phyloP scores from a whole-genome alignment of 2,329 filamentous ascomycete genomes.

The Cryphonectria nitschkei region DNA sequence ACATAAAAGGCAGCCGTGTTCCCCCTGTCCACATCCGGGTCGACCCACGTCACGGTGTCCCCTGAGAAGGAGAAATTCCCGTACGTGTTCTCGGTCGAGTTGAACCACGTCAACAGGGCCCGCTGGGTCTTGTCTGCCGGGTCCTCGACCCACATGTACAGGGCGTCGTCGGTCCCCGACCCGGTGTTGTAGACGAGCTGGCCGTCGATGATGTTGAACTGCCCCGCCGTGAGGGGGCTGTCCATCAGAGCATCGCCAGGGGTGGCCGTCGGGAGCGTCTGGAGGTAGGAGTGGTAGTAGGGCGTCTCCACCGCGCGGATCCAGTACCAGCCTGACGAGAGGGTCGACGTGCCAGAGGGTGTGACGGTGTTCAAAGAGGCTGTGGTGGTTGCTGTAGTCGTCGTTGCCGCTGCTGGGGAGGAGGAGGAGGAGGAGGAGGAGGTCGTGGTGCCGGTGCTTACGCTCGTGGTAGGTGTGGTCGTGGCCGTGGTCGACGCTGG shows the following conservation, averaged over 20 bases:
- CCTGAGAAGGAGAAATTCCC: conserved; percentile 58
- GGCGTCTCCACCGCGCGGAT: conserved; percentile 57
- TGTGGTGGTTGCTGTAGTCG: conserved; percentile 22
- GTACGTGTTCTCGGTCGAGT: conserved; percentile 51
- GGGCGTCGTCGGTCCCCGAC: conserved; percentile 34
- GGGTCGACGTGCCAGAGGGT: conserved; percentile 37
- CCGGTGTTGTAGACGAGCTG: conserved; percentile 54
- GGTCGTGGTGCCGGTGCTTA: conserved; percentile 2
- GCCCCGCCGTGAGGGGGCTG: conserved; percentile 53
- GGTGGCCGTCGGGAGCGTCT: conserved; percentile 43
- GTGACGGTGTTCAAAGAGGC: conserved; percentile 14
- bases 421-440: conserved; percentile 6
- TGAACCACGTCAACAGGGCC: conserved; percentile 53
- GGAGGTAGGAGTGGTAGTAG: conserved; percentile 56
- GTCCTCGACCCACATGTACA: conserved; percentile 50
- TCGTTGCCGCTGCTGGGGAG: conserved; percentile 16
- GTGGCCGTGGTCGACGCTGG: neutral
- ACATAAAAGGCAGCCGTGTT: conserved; percentile 60
- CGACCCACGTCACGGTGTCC: conserved; percentile 57
- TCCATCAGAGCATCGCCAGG: conserved; percentile 51
- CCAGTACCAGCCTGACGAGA: conserved; percentile 55
- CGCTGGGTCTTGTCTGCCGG: conserved; percentile 47
- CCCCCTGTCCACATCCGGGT: conserved; percentile 48
- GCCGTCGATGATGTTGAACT: conserved; percentile 55
- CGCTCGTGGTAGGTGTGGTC: conserved; percentile 2